Conservation (phyloP, 768 basidiomycete species). For the Crucibulum laeve region DNA sequence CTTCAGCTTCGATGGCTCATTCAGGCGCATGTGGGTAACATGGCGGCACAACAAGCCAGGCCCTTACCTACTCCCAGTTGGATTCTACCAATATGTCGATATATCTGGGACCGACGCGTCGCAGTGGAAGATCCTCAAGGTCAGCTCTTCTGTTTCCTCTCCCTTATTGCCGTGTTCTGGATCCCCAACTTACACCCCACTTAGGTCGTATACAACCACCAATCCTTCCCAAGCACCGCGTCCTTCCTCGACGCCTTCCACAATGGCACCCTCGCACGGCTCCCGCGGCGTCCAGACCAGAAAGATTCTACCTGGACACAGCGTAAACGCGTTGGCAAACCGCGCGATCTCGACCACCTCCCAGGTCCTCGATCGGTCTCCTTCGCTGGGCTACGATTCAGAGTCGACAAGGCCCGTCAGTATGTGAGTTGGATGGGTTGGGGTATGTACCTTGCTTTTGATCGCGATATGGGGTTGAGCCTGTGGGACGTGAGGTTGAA, state of each 20-base stretch:
- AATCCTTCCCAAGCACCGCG: slow-evolving; percentile 43
- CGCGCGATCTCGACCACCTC: slow-evolving; percentile 56
- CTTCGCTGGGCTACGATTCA: slow-evolving; percentile 55
- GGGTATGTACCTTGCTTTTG: slow-evolving; percentile 57
- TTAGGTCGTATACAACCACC: slow-evolving; percentile 56
- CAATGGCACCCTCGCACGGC: slow-evolving; percentile 46
- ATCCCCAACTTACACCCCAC: not conserved
- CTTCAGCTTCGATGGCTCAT: slow-evolving; percentile 56
- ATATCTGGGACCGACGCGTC: slow-evolving; percentile 46
- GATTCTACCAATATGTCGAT: slow-evolving; percentile 57
- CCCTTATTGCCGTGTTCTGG: not conserved
- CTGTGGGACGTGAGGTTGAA: slow-evolving; percentile 58
- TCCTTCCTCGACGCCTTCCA: slow-evolving; percentile 50
- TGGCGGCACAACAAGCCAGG: slow-evolving; percentile 48
- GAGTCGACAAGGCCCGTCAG: slow-evolving; percentile 45
- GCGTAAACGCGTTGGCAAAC: slow-evolving; percentile 31
- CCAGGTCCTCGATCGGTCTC: slow-evolving; percentile 62
- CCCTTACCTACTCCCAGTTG: slow-evolving; percentile 47
- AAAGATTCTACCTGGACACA: slow-evolving; percentile 41
- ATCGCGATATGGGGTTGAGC: slow-evolving; percentile 61
- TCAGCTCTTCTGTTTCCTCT: slow-evolving; percentile 7
- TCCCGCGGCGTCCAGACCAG: slow-evolving; percentile 21
- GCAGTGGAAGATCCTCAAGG: slow-evolving; percentile 50
- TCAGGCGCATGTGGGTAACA: slow-evolving; percentile 50
- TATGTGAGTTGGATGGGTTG: slow-evolving; percentile 71